Evolutionary conservation across 495 filamentous ascomycete species (phyloP), one percentile per base, ranked within the genome.

Genomic region (Daldinia loculata): DNA sequence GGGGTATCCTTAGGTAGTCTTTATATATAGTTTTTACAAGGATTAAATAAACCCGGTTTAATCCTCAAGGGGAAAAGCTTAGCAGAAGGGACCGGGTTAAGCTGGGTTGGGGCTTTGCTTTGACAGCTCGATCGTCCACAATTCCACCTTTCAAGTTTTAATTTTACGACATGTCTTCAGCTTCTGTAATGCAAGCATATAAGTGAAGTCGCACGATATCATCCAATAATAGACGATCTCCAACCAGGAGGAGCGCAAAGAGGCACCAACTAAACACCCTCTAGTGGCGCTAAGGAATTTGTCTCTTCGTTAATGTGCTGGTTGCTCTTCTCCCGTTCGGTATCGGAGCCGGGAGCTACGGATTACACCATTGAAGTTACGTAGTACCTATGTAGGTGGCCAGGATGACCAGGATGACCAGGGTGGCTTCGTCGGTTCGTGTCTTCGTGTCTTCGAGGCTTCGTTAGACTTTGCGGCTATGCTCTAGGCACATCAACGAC

Each of bases 391-490:
- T 17, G 43, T 5, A 17, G 56, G 61, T 56, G 61, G 11, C 26
- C 30, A 34, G 34, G 15, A 6, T 51, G 60, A 53, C 26, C 30
- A 34, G 34, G 15, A 6, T 51, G 60, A 53, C 43, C 29, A 43
- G 38, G 43, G 38, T 48, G 60, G 34, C 34, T 36, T 36, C 12
- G 34, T 36, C 11, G 34, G 12, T 36, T 36, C 32, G 61, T 51
- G 26, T 1, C 43, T 24, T 45, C 43, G 19, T 12, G 43, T 6
- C 43, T 26, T 32, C n/a, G 34, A 32, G 34, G 55, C 32, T 19
- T 68, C 38, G 59, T 65, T 73, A 63, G 62, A 66, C 66, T 69
- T 62, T 69, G 61, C 50, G 70, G 70, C 70, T 73, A 69, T 73
- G 70, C 58, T 69, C 56, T 65, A 8, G 63, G 63, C 45, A 27